Conservation (phyloP, 805 yeast genomes). For the Ogataea philodendri region DNA sequence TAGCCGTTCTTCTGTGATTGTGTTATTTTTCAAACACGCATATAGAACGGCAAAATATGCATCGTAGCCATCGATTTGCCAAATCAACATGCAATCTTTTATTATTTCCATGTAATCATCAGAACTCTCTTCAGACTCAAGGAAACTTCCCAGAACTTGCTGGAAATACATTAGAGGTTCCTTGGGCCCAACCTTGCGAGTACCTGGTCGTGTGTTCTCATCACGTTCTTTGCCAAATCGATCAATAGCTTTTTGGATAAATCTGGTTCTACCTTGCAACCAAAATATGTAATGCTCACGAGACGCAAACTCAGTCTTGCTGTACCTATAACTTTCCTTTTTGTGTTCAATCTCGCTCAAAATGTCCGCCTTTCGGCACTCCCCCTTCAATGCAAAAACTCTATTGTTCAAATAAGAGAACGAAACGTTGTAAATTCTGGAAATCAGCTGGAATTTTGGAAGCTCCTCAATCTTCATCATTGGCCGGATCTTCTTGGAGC, state of each 20-base stretch:
- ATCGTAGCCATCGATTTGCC: slow-evolving; percentile 27
- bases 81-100: slow-evolving; percentile 22
- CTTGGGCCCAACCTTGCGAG: too few species aligned
- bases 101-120: slow-evolving; percentile 14
- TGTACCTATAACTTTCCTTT: slow-evolving; percentile 5
- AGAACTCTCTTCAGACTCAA: slow-evolving; percentile 8
- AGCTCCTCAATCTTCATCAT: slow-evolving; percentile 12
- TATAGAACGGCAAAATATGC: slow-evolving; percentile 16
- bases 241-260: slow-evolving; percentile 15
- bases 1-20: slow-evolving; percentile 6
- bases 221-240: slow-evolving; percentile 15
- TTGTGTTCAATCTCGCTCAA: slow-evolving; percentile 14
- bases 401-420: slow-evolving; percentile 14
- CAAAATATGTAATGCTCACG: slow-evolving; percentile 13
- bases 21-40: slow-evolving; percentile 9
- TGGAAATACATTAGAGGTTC: too few species aligned
- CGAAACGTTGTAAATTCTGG: slow-evolving; percentile 16
- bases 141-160: slow-evolving; percentile 12
- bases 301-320: slow-evolving; percentile 14
- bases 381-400: slow-evolving; percentile 18
- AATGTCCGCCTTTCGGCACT: slow-evolving; percentile 18
- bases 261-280: slow-evolving; percentile 15
- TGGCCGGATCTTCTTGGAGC: slow-evolving; percentile 16
- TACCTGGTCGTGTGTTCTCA: too few species aligned
- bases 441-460: slow-evolving; percentile 18